Conservation (phyloP, 176 grass and related monocot species). For the Eleusine coracana region DNA sequence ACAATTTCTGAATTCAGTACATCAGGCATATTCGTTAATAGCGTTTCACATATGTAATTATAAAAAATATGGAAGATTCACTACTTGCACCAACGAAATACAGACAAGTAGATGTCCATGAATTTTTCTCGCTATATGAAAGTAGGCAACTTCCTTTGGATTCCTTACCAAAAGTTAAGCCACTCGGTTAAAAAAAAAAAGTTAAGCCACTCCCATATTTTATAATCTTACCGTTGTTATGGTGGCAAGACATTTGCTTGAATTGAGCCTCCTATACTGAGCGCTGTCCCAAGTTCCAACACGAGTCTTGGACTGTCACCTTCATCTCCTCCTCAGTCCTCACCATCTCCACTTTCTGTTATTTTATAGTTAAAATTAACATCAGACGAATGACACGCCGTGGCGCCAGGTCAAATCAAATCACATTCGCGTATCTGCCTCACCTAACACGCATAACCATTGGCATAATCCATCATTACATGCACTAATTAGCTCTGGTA, state of each 20-base stretch:
- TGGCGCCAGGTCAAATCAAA: slow-evolving; percentile 49
- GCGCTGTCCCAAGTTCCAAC: not conserved
- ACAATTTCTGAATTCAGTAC: not conserved
- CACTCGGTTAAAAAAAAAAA: not conserved
- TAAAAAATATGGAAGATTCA: not conserved
- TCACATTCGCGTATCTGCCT: slow-evolving; percentile 43
- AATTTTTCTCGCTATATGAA: not conserved
- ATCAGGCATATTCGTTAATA: slow-evolving; percentile 16
- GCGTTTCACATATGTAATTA: not conserved
- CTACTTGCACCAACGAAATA: not conserved
- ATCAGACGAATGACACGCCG: slow-evolving; percentile 37
- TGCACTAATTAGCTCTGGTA: not conserved
- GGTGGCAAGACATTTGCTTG: slow-evolving; percentile 18
- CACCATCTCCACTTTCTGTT: slow-evolving; percentile 45
- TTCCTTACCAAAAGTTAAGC: not conserved
- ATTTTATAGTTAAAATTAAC: slow-evolving; percentile 25
- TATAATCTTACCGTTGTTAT: slow-evolving; percentile 27
- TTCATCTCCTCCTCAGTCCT: slow-evolving; percentile 25
- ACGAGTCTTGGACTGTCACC: slow-evolving; percentile 46
- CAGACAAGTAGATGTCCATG: slow-evolving; percentile 10
- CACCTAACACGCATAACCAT: slow-evolving; percentile 44
- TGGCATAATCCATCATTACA: slow-evolving; percentile 35
- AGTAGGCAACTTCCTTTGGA: not conserved
- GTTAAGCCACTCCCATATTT: slow-evolving; percentile 3
- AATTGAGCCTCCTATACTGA: not conserved